These are phyloP conservation scores for Quercus phellos DNA, from an alignment of 331 rosid genomes.

Conservation along the genomic window DNA sequence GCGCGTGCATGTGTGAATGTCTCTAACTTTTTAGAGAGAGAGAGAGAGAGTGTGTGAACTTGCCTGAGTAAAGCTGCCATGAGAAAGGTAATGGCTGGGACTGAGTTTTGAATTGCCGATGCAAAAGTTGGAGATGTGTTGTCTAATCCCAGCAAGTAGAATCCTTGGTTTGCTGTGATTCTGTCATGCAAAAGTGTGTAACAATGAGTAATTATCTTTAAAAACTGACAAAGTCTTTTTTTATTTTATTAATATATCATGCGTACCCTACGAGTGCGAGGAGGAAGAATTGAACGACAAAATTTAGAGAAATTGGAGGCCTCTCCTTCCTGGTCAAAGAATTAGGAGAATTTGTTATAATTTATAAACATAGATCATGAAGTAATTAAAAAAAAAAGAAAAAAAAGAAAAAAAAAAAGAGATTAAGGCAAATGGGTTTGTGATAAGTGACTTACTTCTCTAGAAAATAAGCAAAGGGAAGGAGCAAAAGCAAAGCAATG, in stretches of 20 bases:
- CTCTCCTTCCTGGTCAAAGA: slow-evolving; percentile 72
- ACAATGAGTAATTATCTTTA: neutral
- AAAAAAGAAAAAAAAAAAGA: no score
- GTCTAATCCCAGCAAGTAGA: slow-evolving; percentile 93
- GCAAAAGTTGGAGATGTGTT: slow-evolving; percentile 98
- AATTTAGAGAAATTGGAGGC: slow-evolving; percentile 65
- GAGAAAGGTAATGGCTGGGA: slow-evolving; percentile 93
- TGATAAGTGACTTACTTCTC: slow-evolving; percentile 49
- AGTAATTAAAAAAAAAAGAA: neutral
- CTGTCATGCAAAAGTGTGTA: slow-evolving; percentile 27
- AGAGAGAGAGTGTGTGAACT: neutral
- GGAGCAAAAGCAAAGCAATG: slow-evolving; percentile 75
- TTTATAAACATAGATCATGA: neutral
- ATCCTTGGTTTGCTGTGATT: slow-evolving; percentile 96
- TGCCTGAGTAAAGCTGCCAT: slow-evolving; percentile 89
- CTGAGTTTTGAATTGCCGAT: slow-evolving; percentile 94
- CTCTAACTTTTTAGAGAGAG: neutral
- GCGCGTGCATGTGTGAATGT: neutral
- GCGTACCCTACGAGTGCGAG: slow-evolving; percentile 94
- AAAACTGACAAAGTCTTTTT: neutral
- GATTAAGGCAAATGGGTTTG: neutral
- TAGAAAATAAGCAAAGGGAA: slow-evolving; percentile 83
- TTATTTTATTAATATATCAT: neutral
- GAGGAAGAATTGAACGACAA: slow-evolving; percentile 67
- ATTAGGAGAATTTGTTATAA: neutral